These are phyloP conservation scores for Mallotus japonicus DNA, from an alignment of 441 rosid species.

Conservation along the genomic window DNA sequence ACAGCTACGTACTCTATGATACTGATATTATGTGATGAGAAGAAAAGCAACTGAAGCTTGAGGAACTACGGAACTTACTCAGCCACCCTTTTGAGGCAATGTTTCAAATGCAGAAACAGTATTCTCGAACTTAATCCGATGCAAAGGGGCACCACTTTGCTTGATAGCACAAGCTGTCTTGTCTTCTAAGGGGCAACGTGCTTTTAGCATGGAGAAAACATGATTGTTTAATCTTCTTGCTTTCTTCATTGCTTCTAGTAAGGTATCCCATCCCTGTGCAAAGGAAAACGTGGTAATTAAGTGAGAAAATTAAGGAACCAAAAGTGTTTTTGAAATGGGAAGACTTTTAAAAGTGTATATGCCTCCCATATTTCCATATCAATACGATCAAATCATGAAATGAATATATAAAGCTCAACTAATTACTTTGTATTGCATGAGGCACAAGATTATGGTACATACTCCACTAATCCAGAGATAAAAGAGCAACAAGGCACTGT, in stretches of 20 bases:
- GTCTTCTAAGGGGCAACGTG: conserved; percentile 96
- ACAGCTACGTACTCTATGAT: not conserved
- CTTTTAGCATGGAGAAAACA: conserved; percentile 97
- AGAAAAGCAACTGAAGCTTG: conserved; percentile 6
- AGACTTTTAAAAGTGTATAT: not conserved
- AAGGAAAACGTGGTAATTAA: not conserved
- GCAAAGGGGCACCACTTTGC: conserved; percentile 95
- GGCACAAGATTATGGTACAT: not conserved
- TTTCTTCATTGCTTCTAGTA: conserved; percentile 96
- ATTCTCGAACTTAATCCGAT: conserved; percentile 91
- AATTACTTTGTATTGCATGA: not conserved
- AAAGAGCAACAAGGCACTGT: not conserved
- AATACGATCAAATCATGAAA: not conserved
- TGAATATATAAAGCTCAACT: not conserved
- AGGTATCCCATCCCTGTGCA: conserved; percentile 85
- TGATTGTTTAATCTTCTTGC: conserved; percentile 95
- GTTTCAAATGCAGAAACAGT: conserved; percentile 96
- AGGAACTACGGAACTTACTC: conserved; percentile 20
- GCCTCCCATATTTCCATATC: not conserved
- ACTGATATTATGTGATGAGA: not conserved
- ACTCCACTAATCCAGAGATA: not conserved
- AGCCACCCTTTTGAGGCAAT: conserved; percentile 88
- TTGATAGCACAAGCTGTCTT: conserved; percentile 94
- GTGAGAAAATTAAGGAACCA: conserved; percentile 7
- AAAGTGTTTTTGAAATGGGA: not conserved